A percentile compares a stretch with the other conserved stretches of the same genome.
phyloP scores from a whole-genome alignment of 108 stramenopile species.

The Cylindrotheca fusiformis region DNA sequence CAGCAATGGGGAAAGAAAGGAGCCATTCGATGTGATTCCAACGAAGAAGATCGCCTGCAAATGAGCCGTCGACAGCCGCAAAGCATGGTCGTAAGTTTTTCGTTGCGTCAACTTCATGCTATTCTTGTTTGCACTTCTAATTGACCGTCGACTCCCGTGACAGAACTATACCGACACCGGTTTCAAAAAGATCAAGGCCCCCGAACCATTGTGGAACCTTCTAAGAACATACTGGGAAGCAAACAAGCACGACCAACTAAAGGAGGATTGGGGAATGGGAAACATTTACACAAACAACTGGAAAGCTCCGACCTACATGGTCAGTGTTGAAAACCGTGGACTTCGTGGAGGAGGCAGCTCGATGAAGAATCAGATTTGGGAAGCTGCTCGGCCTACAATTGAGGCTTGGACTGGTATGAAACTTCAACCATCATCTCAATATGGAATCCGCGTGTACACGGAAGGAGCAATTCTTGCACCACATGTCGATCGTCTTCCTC shows the following conservation, averaged over 20 bases:
- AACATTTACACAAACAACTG: slow-evolving; percentile 79
- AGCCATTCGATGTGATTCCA: slow-evolving; percentile 47
- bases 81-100: slow-evolving; percentile 44
- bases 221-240: slow-evolving; percentile 60
- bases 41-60: slow-evolving; percentile 60
- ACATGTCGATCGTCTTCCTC: slow-evolving; percentile 87
- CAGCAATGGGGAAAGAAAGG: slow-evolving; percentile 42
- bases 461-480: slow-evolving; percentile 76
- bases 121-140: too few species aligned
- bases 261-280: slow-evolving; percentile 69
- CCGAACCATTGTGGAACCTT: slow-evolving; percentile 50
- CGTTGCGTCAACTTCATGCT: slow-evolving; percentile 13
- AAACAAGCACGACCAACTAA: slow-evolving; percentile 44
- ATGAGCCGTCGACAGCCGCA: slow-evolving; percentile 76
- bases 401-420: slow-evolving; percentile 91
- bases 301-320: slow-evolving; percentile 76
- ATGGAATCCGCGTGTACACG: slow-evolving; percentile 89
- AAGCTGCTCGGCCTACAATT: slow-evolving; percentile 65
- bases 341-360: slow-evolving; percentile 64
- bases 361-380: slow-evolving; percentile 71
- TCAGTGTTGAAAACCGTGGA: slow-evolving; percentile 61
- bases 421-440: slow-evolving; percentile 72
- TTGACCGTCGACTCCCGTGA: neutral
- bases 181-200: slow-evolving; percentile 74
- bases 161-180: slow-evolving; percentile 76